A percentile compares a stretch with the other conserved stretches of the same genome.
These are phyloP conservation scores for Aspergillus aculeatus DNA, from an alignment of 2,329 filamentous ascomycete genomes.

Conservation along the genomic window DNA sequence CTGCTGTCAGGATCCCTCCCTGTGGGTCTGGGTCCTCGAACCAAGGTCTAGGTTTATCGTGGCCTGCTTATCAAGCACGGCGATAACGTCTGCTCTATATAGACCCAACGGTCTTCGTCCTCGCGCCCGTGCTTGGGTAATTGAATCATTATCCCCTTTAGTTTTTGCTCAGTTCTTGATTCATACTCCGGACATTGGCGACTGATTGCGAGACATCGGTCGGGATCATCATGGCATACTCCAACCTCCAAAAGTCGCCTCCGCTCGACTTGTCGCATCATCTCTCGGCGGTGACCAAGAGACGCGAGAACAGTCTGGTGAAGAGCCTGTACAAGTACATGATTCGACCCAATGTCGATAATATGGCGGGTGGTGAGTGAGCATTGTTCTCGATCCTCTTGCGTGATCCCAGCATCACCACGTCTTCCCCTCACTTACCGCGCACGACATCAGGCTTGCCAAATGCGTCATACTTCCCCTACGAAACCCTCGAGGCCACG, in stretches of 20 bases:
- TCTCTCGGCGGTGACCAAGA: conserved; percentile 67
- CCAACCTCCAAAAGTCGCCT: conserved; percentile 7
- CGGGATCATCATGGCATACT: conserved; percentile 1
- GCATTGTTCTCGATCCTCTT: not conserved
- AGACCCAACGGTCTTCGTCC: not conserved
- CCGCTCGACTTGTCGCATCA: conserved; percentile 79
- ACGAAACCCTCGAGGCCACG: conserved; percentile 83
- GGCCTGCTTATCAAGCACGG: conserved; percentile 7
- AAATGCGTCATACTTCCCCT: conserved; percentile 79
- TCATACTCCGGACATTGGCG: not conserved
- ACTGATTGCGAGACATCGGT: not conserved
- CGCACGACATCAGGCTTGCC: conserved; percentile 64
- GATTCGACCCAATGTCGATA: conserved; percentile 59
- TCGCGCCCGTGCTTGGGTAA: too few species aligned
- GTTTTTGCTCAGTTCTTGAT: too few species aligned
- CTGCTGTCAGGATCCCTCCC: not conserved
- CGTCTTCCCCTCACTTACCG: not conserved
- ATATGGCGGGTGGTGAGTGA: conserved; percentile 57
- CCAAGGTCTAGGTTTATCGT: not conserved
- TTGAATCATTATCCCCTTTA: too few species aligned
- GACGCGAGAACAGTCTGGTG: conserved; percentile 63
- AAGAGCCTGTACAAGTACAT: conserved; percentile 90
- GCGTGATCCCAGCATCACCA: not conserved
- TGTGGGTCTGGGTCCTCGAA: not conserved
- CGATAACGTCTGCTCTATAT: conserved; percentile 1